Evolutionary conservation across 768 basidiomycete species (phyloP).

Genomic region (Suillus alpinus): DNA sequence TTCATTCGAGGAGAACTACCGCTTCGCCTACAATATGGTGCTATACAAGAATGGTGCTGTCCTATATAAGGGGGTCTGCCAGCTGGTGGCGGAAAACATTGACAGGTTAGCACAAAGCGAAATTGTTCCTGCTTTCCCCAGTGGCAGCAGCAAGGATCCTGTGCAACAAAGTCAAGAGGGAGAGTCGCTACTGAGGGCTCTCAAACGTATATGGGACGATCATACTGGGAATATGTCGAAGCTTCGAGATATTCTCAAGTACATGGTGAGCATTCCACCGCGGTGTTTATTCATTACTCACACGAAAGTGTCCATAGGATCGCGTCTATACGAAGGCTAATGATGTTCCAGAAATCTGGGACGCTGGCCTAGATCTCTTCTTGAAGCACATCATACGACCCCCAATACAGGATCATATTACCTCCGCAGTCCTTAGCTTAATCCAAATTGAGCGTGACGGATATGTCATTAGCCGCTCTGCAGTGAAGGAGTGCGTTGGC

Average conservation of each 20-base stretch:
- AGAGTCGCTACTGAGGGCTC: constrained; percentile 78
- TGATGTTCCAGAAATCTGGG: constrained; percentile 76
- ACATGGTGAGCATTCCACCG: constrained; percentile 68
- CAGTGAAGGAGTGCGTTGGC: constrained; percentile 85
- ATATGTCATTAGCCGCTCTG: constrained; percentile 85
- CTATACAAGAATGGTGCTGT: constrained; percentile 79
- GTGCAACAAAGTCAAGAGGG: constrained; percentile 80
- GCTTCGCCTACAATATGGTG: constrained; percentile 94
- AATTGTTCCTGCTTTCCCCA: constrained; percentile 82
- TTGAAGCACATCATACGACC: constrained; percentile 73
- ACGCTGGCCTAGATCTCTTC: constrained; percentile 82
- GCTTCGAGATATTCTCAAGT: constrained; percentile 86
- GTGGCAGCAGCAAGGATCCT: constrained; percentile 61
- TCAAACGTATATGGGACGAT: constrained; percentile 90
- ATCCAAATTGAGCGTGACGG: constrained; percentile 92
- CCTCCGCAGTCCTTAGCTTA: constrained; percentile 79
- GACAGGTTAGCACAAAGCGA: constrained; percentile 71
- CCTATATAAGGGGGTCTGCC: constrained; percentile 82
- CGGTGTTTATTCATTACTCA: constrained; percentile 13
- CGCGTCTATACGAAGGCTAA: constrained; percentile 78
- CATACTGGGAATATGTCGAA: constrained; percentile 87
- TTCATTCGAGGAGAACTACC: constrained; percentile 90
- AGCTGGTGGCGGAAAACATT: constrained; percentile 80
- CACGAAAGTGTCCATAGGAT: constrained; percentile 54
- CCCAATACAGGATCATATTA: constrained; percentile 81